Base-by-base conservation (phyloP, 2,329 filamentous ascomycete species). In the Talaromyces sp. region DNA sequence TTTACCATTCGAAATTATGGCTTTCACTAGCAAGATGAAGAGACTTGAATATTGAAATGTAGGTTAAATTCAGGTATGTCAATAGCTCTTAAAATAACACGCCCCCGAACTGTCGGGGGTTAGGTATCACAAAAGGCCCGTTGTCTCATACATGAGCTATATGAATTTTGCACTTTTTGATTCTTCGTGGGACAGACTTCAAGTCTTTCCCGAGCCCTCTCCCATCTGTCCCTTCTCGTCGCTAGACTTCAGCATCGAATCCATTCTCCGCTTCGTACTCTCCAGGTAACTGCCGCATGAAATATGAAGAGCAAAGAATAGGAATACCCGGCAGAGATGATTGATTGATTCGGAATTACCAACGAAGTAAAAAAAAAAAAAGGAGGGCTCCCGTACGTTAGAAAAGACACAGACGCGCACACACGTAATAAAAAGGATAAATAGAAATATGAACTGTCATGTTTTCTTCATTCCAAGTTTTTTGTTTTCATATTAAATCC, bases 371-470 rank as follows among this genome's bases (percentile, higher is more conserved):
- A 61, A 63, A 65, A 14, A 66, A 65, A 66, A 62, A 14, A 66
- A 65, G 65, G 61, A 62, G 50, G 46, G 42, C 46, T 54, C 54
- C 63, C 52, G 67, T 66, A 67, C 62, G 50, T 62, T 67, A 66
- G 68, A 68, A 71, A 66, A 68, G 54, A 57, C 54, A 57, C 35
- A 57, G 35, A 28, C 44, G 44, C 44, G 12, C 54, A 57, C 54
- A 57, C 35, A 57, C 37, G n/a, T 14, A 64, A 70, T 66, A 68
- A 68, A 66, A 70, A 63, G 66, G 61, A 66, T 64, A 67, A 68
- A 66, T 65, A 66, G 60, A 64, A 69, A 69, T 66, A 64, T 58
- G 66, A 67, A 67, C 68, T 52, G 44, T 57, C 54, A 57, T 57
- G 54, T 57, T 57, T 57, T 44, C 40, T 35, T 48, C 60, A 42